These are phyloP conservation scores for Candida krabiensis DNA, from an alignment of 805 yeast genomes.

Conservation along the genomic window DNA sequence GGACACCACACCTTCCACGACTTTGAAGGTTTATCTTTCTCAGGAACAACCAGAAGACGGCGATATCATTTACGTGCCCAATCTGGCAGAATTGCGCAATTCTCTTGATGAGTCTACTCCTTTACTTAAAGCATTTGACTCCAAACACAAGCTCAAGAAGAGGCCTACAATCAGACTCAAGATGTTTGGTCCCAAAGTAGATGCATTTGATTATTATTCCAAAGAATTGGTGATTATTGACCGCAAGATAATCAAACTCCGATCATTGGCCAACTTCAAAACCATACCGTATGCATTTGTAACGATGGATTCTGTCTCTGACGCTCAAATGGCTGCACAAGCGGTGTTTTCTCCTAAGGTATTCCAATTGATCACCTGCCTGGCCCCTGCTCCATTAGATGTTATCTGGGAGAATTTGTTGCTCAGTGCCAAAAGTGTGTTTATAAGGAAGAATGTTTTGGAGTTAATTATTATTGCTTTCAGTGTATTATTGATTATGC, in stretches of 20 bases:
- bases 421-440: slow-evolving; percentile 38
- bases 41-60: slow-evolving; percentile 13
- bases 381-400: slow-evolving; percentile 97
- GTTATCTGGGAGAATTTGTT: slow-evolving; percentile 72
- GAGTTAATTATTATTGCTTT: slow-evolving; percentile 44
- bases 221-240: slow-evolving; percentile 38
- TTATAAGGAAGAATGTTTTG: slow-evolving; percentile 33
- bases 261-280: slow-evolving; percentile 36
- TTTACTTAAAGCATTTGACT: slow-evolving; percentile 19
- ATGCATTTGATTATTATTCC: slow-evolving; percentile 36
- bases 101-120: slow-evolving; percentile 18
- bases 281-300: slow-evolving; percentile 61
- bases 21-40: slow-evolving; percentile 31
- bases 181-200: slow-evolving; percentile 30
- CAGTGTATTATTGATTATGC: slow-evolving; percentile 52
- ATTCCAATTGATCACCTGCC: slow-evolving; percentile 72
- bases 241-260: slow-evolving; percentile 35
- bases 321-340: slow-evolving; percentile 97
- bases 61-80: slow-evolving; percentile 14
- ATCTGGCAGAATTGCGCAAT: slow-evolving; percentile 4
- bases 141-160: slow-evolving; percentile 12
- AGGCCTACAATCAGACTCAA: slow-evolving; percentile 25
- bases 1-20: slow-evolving; percentile 26
- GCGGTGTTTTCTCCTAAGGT: slow-evolving; percentile 90
- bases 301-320: slow-evolving; percentile 91